Base-by-base conservation (phyloP, 2,329 filamentous ascomycete species). In the Trichoderma sp. region DNA sequence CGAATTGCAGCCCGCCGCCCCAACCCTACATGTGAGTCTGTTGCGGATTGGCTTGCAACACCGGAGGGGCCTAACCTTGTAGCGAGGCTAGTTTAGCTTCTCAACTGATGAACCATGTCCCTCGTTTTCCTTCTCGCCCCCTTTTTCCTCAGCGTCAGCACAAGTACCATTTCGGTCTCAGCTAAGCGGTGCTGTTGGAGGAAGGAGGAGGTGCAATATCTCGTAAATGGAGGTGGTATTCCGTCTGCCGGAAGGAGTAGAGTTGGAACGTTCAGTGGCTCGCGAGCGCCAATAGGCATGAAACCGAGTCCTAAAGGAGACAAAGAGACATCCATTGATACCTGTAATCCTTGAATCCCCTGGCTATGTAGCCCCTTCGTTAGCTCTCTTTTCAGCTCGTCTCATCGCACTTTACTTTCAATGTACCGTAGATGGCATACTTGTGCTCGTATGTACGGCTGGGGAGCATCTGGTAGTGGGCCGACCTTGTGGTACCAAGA, bases 1-100 rank as follows among this genome's bases (percentile, higher is more conserved):
- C 43, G 36, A 53, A 63, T 34, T 15, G 65, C 55, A 50, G 43
- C 43, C 43, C 43, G 43, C 43, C n/a, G 43, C 43, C 17, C 43
- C 43, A 50, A 50, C 43, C 43, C 43, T 47, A 47, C 26, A 23
- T 43, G 6, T 30, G 66, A 13, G 20, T 64, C 58, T 61, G 36
- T 11, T 17, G 32, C 39, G 30, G 67, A n/a, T 69, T 70, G 36
- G 55, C 28, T 71, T 66, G 61, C 26, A 28, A 30, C 26, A 50
- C 26, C 39, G 28, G 28, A 62, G 57, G 36, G 39, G 57, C 28
- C 39, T 43, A 43, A 23, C 65, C 63, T 4, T 61, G 17, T 23
- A 57, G 47, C 68, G 20, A 64, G 32, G 67, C 67, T 63, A 64
- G 68, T 28, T 61, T 13, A 65, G 68, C 30, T 26, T 65, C 70